These are phyloP conservation scores for Mucor indicus DNA, from an alignment of 371 early-diverging fungal genomes.

Conservation along the genomic window DNA sequence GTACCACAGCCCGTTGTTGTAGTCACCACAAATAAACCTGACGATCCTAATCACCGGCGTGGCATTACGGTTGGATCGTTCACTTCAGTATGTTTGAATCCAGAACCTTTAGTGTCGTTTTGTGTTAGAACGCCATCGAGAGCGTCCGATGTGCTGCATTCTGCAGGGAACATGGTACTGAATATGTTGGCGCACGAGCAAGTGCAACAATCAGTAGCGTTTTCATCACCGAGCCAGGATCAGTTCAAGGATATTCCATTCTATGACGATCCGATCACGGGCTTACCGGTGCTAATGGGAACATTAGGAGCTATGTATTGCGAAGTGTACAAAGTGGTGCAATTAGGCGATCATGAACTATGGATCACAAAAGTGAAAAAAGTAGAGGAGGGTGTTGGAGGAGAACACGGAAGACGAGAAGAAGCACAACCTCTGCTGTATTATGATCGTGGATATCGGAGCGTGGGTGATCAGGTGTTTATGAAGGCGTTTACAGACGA, in stretches of 20 bases:
- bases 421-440: slow-evolving; percentile 58
- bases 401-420: slow-evolving; percentile 39
- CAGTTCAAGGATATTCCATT: slow-evolving; percentile 58
- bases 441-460: slow-evolving; percentile 62
- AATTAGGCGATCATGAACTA: slow-evolving; percentile 66
- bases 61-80: slow-evolving; percentile 73
- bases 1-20: slow-evolving; percentile 66
- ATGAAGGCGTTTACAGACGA: slow-evolving; percentile 45
- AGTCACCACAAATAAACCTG: slow-evolving; percentile 49
- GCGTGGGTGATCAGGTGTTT: slow-evolving; percentile 58
- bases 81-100: slow-evolving; percentile 65
- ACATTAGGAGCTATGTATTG: slow-evolving; percentile 68
- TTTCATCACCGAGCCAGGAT: slow-evolving; percentile 58
- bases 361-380: slow-evolving; percentile 63
- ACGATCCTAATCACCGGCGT: slow-evolving; percentile 39
- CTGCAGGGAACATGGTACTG: slow-evolving; percentile 58
- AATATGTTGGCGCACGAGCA: slow-evolving; percentile 60
- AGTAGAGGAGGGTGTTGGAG: slow-evolving; percentile 57
- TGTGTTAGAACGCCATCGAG: slow-evolving; percentile 65
- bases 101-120: slow-evolving; percentile 64
- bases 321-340: slow-evolving; percentile 39
- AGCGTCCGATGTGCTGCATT: slow-evolving; percentile 53
- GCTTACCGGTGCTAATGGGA: slow-evolving; percentile 57
- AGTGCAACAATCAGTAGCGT: slow-evolving; percentile 58
- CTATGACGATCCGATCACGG: slow-evolving; percentile 49